These are phyloP conservation scores for Paragyromitra xinjiangensis DNA, from an alignment of 495 filamentous ascomycete species.

Conservation along the genomic window DNA sequence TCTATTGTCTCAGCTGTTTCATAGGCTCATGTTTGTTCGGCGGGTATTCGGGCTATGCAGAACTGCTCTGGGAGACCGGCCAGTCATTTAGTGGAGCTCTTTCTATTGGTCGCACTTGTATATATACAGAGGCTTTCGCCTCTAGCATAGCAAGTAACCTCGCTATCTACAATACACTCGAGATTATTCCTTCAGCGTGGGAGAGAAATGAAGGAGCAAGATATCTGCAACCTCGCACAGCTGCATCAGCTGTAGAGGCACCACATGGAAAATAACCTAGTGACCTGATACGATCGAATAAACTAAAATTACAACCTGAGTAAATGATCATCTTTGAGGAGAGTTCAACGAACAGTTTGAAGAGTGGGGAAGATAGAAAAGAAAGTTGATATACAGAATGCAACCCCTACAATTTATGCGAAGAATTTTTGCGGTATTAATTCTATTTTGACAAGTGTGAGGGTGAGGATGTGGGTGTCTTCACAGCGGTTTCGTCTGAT, in stretches of 20 bases:
- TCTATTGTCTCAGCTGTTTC: no score
- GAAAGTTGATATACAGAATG: constrained; percentile 5
- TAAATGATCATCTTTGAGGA: background rate
- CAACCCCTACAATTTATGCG: background rate
- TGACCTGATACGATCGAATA: no score
- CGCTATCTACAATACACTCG: no score
- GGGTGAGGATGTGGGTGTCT: constrained; percentile 5
- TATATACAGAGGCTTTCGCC: no score
- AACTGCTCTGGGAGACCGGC: no score
- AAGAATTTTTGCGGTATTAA: background rate
- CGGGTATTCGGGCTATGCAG: no score
- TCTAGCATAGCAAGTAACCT: no score
- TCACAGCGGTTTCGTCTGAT: constrained; percentile 11
- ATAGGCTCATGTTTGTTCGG: no score
- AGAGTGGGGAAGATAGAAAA: constrained; percentile 12
- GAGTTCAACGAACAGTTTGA: background rate
- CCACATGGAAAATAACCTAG: background rate
- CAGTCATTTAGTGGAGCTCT: no score
- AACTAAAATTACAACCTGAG: background rate
- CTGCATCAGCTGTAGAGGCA: background rate
- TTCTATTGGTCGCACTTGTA: no score
- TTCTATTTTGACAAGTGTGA: constrained; percentile 14
- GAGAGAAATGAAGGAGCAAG: background rate
- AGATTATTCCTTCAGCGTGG: background rate
- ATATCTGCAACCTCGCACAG: constrained; percentile 2